Evolutionary conservation across 495 filamentous ascomycete species (phyloP).

Genomic region (Lasiosphaeria ovina): DNA sequence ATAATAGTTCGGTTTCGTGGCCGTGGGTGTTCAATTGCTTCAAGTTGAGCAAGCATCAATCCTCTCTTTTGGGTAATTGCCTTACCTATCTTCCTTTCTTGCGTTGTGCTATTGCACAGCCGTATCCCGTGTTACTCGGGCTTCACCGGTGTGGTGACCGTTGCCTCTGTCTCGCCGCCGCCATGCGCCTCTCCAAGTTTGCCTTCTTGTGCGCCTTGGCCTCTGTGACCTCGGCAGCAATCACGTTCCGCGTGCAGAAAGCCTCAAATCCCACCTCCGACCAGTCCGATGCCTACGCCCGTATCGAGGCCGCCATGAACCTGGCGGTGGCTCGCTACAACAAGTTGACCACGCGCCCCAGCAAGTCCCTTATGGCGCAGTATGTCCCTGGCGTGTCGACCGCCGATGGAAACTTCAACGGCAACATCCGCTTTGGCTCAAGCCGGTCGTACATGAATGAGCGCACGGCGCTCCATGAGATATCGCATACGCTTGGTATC

Average conservation of each 20-base stretch:
- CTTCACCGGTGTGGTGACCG: too few relatives aligned
- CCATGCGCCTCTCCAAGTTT: conserved; percentile 33
- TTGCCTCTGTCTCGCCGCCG: not conserved
- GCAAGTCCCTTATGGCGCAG: conserved; percentile 35
- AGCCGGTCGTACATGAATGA: conserved; percentile 46
- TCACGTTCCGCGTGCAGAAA: conserved; percentile 34
- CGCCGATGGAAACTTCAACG: conserved; percentile 44
- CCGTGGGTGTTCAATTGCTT: too few relatives aligned
- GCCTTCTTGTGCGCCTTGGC: conserved; percentile 24
- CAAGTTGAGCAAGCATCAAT: too few relatives aligned
- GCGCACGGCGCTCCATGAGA: conserved; percentile 48
- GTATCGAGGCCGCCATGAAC: conserved; percentile 39
- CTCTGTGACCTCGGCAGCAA: conserved; percentile 26
- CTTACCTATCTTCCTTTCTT: too few relatives aligned
- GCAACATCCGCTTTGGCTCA: conserved; percentile 44
- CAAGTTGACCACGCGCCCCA: conserved; percentile 26
- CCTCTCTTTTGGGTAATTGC: too few relatives aligned
- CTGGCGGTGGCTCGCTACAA: conserved; percentile 38
- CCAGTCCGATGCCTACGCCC: conserved; percentile 38
- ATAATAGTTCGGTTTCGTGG: too few relatives aligned
- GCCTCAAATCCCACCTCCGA: conserved; percentile 34
- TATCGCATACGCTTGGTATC: conserved; percentile 42
- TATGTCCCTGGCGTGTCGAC: conserved; percentile 41
- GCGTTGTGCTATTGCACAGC: too few relatives aligned
- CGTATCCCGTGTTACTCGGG: too few relatives aligned